Evolutionary conservation across 83 land plant species (phyloP), one percentile per base, ranked within the genome.

Genomic region (Thuja plicata): DNA sequence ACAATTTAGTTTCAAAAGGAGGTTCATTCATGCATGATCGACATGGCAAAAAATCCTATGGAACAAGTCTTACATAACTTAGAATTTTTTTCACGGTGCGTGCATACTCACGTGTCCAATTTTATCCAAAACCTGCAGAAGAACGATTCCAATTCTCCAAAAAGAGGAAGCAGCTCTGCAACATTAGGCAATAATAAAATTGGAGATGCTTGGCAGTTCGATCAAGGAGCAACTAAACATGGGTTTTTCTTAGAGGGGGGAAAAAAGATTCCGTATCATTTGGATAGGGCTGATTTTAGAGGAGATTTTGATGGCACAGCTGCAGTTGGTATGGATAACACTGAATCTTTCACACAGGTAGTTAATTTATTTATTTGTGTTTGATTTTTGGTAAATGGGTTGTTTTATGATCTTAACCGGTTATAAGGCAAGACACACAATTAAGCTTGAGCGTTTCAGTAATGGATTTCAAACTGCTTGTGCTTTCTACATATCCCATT

Each of bases 31-130:
- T 66, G 71, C 71, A n/a, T 66, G 24, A 27, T 66, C n/a, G 35
- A 84, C 86, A 91, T 89, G 94, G 70, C 91, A 60, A 88, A 92
- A 52, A 92, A 90, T 86, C 93, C 91, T 10, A 32, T 89, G 2
- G 86, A 91, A 30, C 35, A 80, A 35, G 21, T 92, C 5, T 57
- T 89, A 21, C 79, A 88, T 34, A 71, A 88, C 8, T 86, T 54
- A 30, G 89, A 89, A 2, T 86, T 76, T 24, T 1, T 93, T 34
- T 81, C 91, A 12, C 79, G 55, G 2, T 90, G 84, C 71, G 77
- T 92, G 17, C 91, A 93, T 87, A 89, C 93, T 66, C 92, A 90
- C 87, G 82, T 93, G 84, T 81, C 90, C 73, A 84, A 86, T 43
- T 43, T 93, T 86, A 50, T 70, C 24, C 34, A 34, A 30, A 84